Base-by-base conservation (phyloP, 805 yeast species). In the Monosporozyma aquatica region DNA sequence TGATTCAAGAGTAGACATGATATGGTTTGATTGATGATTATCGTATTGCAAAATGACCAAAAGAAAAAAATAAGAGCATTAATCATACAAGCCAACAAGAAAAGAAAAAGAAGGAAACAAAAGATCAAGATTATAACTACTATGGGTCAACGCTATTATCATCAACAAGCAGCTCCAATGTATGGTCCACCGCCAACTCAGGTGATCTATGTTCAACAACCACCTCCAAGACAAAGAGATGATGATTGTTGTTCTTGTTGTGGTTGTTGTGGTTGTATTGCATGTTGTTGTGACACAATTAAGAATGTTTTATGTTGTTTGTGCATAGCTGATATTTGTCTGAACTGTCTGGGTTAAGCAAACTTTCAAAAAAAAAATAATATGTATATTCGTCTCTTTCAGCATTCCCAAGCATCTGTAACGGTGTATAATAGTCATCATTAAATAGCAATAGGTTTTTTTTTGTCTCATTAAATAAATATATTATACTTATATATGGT, bases 171-270 rank as follows among this genome's bases (percentile, higher is more conserved):
- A n/a, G 61, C 55, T 35, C 59, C 47, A 6, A 45, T 61, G 11
- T 59, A 59, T 43, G 51, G 55, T 38, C 62, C 51, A n/a, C 59
- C 51, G 40, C 57, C 55, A 1, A 59, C 52, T 10, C 59, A 54
- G 41, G 54, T 55, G 3, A 39, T 48, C 8, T 52, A 56, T 33
- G 49, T 53, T 14, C 60, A 56, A 38, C 60, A 56, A 36, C 45
- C 54, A 3, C 56, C 60, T 7, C 55, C 53, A 14, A n/a, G n/a
- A n/a, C 42, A 27, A 38, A 37, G 41, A 24, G 44, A 44, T 17
- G 39, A 40, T 28, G 46, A 50, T 25, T 52, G 59, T 40, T 54
- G 59, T 26, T 46, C 43, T 3, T 43, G 55, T 10, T 54, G 59
- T 38, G 48, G 55, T 14, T 38, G 43, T 22, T 33, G 37, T 24